Evolutionary conservation across 352 stramenopile genomes (phyloP).

Genomic region (Peronospora destructor): DNA sequence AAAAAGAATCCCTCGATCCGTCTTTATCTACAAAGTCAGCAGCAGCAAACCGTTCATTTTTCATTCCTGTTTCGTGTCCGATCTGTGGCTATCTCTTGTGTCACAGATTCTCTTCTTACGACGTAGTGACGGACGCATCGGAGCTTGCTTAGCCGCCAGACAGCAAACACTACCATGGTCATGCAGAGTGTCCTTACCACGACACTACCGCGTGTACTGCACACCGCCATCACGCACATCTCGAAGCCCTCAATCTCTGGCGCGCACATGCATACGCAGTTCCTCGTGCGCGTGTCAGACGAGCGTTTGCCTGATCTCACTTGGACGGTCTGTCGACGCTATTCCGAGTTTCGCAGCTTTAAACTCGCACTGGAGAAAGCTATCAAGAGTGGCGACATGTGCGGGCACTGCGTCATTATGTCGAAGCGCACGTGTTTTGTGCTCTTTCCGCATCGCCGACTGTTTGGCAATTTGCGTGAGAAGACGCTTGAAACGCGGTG

Average conservation of each 20-base stretch:
- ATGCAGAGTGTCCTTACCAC: constrained; percentile 26
- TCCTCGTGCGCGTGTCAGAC: constrained; percentile 79
- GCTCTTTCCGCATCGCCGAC: constrained; percentile 67
- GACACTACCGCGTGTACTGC: constrained; percentile 45
- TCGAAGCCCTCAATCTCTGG: constrained; percentile 48
- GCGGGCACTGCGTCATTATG: constrained; percentile 69
- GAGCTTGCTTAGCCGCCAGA: not conserved
- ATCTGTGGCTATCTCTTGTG: constrained; percentile 14
- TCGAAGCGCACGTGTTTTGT: constrained; percentile 75
- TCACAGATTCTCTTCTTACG: constrained; percentile 19
- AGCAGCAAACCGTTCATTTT: constrained; percentile 8
- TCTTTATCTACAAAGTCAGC: constrained; percentile 20
- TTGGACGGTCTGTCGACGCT: constrained; percentile 82
- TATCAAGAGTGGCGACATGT: constrained; percentile 62
- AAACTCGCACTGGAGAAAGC: constrained; percentile 56
- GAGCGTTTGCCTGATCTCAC: constrained; percentile 58
- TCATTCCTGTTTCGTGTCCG: constrained; percentile 10
- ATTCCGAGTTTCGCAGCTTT: constrained; percentile 79
- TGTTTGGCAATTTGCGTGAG: constrained; percentile 69
- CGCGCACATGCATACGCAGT: constrained; percentile 74
- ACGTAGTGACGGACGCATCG: constrained; percentile 2
- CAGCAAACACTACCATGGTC: constrained; percentile 14
- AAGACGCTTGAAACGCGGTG: constrained; percentile 70
- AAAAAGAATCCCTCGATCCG: constrained; percentile 17
- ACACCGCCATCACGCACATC: constrained; percentile 77